A percentile compares a stretch with the other conserved stretches of the same genome.
These are phyloP conservation scores for Euphorbia lathyris DNA, from an alignment of 345 rosid species.

Conservation along the genomic window DNA sequence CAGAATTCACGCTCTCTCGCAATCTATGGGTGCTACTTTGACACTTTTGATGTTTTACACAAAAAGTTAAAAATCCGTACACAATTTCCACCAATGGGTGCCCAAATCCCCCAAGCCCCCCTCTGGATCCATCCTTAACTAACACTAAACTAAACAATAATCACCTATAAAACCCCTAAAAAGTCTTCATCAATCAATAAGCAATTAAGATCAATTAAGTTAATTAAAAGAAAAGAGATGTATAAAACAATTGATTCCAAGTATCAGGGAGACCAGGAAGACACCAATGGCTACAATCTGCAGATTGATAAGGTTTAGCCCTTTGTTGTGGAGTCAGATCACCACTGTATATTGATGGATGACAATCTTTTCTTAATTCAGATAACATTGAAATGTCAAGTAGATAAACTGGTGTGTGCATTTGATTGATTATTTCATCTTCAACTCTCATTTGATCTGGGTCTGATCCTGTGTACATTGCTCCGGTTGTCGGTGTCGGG, in stretches of 20 bases:
- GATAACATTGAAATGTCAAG: slow-evolving; percentile 89
- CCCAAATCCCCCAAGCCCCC: too few relatives aligned
- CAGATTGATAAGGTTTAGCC: slow-evolving; percentile 63
- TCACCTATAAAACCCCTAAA: too few relatives aligned
- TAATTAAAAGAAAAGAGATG: slow-evolving; percentile 49
- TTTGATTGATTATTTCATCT: slow-evolving; percentile 49
- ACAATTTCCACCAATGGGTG: too few relatives aligned
- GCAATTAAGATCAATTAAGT: background rate
- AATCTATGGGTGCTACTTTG: too few relatives aligned
- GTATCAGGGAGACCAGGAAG: slow-evolving; percentile 97
- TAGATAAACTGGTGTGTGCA: slow-evolving; percentile 53
- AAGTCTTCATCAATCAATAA: too few relatives aligned
- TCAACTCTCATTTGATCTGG: slow-evolving; percentile 67
- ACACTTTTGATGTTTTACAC: too few relatives aligned
- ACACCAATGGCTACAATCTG: slow-evolving; percentile 99
- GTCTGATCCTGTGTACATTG: slow-evolving; percentile 52
- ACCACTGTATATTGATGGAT: slow-evolving; percentile 93
- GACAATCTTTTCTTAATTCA: slow-evolving; percentile 78
- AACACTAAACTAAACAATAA: too few relatives aligned
- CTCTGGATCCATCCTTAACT: too few relatives aligned
- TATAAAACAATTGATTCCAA: slow-evolving; percentile 80
- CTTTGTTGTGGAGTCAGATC: slow-evolving; percentile 59
- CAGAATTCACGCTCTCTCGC: too few relatives aligned
- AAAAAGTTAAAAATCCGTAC: too few relatives aligned
- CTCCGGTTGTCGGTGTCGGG: slow-evolving; percentile 52